Evolutionary conservation across 202 grass and related monocot genomes (phyloP), one percentile per base, ranked within the genome.

Genomic region (Carex arenaria): DNA sequence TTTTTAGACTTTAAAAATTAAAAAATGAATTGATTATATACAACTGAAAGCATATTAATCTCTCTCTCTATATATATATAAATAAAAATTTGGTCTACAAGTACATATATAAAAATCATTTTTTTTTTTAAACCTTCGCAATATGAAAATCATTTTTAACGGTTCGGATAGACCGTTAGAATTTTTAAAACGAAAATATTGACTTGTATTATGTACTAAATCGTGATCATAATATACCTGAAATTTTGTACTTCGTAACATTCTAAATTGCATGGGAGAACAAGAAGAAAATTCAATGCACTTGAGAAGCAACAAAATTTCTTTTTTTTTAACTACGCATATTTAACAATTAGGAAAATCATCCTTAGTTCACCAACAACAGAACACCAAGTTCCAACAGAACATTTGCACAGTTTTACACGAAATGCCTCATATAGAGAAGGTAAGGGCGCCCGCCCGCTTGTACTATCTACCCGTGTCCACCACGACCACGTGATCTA

Each of bases 401-500:
- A 36, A 9, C 32, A 18, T 64, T 22, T 22, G 11, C 23, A 13
- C 62, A 13, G 62, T 7, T 66, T 7, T 66, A 4, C 69, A 52
- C 10, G 2, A 47, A 47, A 47, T 52, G 69, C 43, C 43, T 51
- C 45, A 0, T 23, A 43, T 52, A 73, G 69, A 40, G 5, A 7
- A 22, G 7, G 17, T 19, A 19, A 47, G 59, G 49, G 23, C 7
- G 26, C 26, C 26, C 51, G 9, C 53, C 30, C 9, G 10, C 4
- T 78, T 18, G 14, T 36, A 60, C 59, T 60, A 36, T 59, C 73
- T 78, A 78, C 28, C 73, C 15, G n/a, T 4, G 71, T 60, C 73
- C 73, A 78, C 53, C 51, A 78, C 53, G 53, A 9, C 73, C 73
- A 3, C 73, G 73, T n/a, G 73, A 20, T 78, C 73, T 60, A 18